Evolutionary conservation across 345 rosid genomes (phyloP).

Genomic region (Eucalyptus erythrocorys): DNA sequence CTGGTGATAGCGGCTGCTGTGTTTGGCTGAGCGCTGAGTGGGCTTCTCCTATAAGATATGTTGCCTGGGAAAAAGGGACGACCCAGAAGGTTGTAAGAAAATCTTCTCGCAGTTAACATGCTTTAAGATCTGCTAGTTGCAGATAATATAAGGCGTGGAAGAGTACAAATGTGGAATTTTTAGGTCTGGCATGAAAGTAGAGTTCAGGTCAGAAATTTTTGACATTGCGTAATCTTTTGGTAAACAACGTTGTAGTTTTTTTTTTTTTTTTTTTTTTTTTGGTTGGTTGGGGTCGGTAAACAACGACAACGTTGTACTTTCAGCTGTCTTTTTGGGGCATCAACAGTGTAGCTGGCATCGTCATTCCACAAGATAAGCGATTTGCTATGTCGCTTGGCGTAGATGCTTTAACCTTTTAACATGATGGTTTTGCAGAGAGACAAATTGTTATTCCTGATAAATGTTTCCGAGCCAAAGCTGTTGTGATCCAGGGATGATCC

Average conservation of each 20-base stretch:
- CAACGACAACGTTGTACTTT: not conserved
- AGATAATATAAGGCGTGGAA: not conserved
- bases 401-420: not conserved
- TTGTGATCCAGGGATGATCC: not conserved
- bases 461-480: not conserved
- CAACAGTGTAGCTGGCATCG: not conserved
- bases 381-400: not conserved
- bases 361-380: not conserved
- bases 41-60: not conserved
- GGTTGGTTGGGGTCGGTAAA: too few relatives aligned
- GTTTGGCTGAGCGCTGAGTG: not conserved
- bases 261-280: too few relatives aligned
- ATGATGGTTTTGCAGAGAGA: not conserved
- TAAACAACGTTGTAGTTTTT: not conserved
- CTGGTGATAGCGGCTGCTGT: not conserved
- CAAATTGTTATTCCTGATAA: not conserved
- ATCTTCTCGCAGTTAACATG: not conserved
- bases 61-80: not conserved
- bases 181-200: not conserved
- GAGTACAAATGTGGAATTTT: not conserved
- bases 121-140: not conserved
- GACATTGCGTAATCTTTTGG: not conserved
- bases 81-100: not conserved
- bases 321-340: not conserved
- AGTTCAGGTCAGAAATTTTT: not conserved